Base-by-base conservation (phyloP, 805 yeast genomes). In the Wickerhamia fluorescens region DNA sequence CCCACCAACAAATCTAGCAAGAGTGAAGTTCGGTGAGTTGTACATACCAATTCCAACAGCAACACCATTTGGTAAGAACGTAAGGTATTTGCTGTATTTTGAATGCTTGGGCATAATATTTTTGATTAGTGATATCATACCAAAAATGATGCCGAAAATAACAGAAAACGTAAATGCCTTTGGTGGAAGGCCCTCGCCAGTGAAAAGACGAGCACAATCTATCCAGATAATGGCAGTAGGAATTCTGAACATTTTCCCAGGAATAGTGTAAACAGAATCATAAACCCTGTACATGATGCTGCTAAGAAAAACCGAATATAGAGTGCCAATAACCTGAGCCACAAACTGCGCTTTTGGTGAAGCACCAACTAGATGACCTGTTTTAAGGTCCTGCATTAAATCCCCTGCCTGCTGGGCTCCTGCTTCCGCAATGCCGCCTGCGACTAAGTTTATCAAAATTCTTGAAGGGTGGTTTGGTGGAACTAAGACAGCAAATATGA, bases 371-470 rank as follows among this genome's bases (percentile, higher is more conserved):
- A 89, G 55, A 54, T 84, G 89, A 0, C 97, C 97, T 0, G 98
- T 88, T 52, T 92, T 92, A 42, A 89, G 65, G 57, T 92, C 97
- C 60, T 89, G 98, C 95, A 92, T 84, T 48, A 89, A 65, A 56
- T 89, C 98, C 17, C 98, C 97, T 2, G 97, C 96, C 57, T 89
- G 98, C 58, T 92, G 97, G 3, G 98, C 96, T 6, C 97, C 97
- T 0, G 97, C 96, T 58, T 89, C 98, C 2, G 97, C 94, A 23
- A 89, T 78, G 9, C 96, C 98, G 11, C 98, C 98, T 4, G 96
- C 95, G 2, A 89, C 81, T 27, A 89, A 61, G 49, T 89, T 92
- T 25, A 86, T 75, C 23, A 89, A 58, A 4, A 92, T 85, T 7
- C 86, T 73, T 2, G 94, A 87, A 1, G 94, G 94, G 34, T 78